Percentiles rank a stretch among this genome's conserved stretches.
Evolutionary conservation across 2,329 filamentous ascomycete genomes (phyloP).

Genomic region (Exophiala xenobiotica): DNA sequence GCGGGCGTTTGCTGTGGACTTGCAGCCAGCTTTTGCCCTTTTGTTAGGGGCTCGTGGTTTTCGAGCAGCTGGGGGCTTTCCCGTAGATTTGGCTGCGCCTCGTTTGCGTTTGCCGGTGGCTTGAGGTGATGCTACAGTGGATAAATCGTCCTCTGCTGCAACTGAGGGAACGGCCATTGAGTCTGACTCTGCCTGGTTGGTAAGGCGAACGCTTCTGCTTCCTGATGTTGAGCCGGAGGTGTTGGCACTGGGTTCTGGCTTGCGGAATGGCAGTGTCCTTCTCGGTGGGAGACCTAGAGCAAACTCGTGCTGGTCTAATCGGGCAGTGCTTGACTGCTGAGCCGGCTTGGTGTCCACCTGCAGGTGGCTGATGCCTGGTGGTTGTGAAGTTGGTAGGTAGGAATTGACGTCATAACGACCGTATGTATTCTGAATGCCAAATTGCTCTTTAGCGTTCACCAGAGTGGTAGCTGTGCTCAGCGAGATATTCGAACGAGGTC

Average conservation of each 20-base stretch:
- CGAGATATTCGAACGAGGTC: constrained; percentile 16
- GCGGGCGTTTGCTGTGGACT: constrained; percentile 9
- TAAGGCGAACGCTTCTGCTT: too few species aligned
- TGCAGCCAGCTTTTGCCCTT: constrained; percentile 7
- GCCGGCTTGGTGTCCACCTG: neutral
- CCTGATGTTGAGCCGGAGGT: too few species aligned
- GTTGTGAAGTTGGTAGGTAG: neutral
- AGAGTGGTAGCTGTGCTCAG: constrained; percentile 21
- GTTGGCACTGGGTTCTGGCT: constrained; percentile 27
- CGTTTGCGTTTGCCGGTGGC: constrained; percentile 17
- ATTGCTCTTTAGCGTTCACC: constrained; percentile 3
- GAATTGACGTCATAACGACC: neutral
- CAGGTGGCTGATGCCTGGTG: neutral
- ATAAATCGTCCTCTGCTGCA: neutral
- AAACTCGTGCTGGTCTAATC: neutral
- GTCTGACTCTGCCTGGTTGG: too few species aligned
- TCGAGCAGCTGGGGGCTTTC: constrained; percentile 14
- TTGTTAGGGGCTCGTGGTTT: constrained; percentile 15
- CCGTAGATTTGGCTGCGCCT: constrained; percentile 3
- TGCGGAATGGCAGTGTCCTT: constrained; percentile 42
- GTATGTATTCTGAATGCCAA: neutral
- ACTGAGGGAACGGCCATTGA: too few species aligned
- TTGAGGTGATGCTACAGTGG: neutral
- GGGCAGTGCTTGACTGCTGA: neutral
- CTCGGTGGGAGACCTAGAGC: constrained; percentile 40